Percentiles rank a stretch among this genome's conserved stretches.
Conservation (phyloP, 148 eudicot genomes). For the Hydrangea macrophylla region DNA sequence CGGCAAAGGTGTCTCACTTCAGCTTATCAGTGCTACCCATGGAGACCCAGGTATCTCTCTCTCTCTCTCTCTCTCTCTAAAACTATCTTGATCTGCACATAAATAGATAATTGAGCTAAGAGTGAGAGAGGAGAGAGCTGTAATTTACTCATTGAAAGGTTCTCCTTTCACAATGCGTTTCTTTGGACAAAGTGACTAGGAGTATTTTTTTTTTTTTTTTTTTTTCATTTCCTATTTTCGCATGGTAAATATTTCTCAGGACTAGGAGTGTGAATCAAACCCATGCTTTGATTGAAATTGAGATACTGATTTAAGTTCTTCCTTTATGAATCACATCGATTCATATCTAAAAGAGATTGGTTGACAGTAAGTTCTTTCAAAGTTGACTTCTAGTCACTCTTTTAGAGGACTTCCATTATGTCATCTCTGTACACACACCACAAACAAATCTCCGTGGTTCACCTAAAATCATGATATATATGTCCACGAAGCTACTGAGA, state of each 20-base stretch:
- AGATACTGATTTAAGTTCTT: conserved; percentile 3
- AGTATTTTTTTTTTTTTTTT: background rate
- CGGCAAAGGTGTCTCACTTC: conserved; percentile 67
- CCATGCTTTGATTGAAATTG: conserved; percentile 10
- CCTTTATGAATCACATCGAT: background rate
- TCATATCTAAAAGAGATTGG: background rate
- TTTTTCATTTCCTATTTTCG: background rate
- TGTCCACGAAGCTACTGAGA: too few relatives aligned
- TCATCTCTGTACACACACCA: too few relatives aligned
- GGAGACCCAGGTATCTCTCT: conserved; percentile 33
- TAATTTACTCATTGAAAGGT: too few relatives aligned
- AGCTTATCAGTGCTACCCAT: conserved; percentile 53
- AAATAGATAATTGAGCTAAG: too few relatives aligned
- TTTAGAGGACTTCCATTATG: too few relatives aligned
- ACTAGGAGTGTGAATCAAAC: conserved; percentile 6
- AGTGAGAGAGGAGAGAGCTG: too few relatives aligned
- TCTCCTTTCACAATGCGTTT: too few relatives aligned
- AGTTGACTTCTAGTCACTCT: too few relatives aligned
- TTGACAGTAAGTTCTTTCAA: background rate
- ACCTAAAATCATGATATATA: too few relatives aligned
- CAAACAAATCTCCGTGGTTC: too few relatives aligned
- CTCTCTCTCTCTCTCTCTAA: conserved; percentile 6
- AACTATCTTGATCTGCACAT: background rate
- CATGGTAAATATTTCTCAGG: background rate
- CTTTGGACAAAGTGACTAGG: too few relatives aligned